Evolutionary conservation across 306 rosid genomes (phyloP).

Genomic region (Hylodesmum podocarpum): DNA sequence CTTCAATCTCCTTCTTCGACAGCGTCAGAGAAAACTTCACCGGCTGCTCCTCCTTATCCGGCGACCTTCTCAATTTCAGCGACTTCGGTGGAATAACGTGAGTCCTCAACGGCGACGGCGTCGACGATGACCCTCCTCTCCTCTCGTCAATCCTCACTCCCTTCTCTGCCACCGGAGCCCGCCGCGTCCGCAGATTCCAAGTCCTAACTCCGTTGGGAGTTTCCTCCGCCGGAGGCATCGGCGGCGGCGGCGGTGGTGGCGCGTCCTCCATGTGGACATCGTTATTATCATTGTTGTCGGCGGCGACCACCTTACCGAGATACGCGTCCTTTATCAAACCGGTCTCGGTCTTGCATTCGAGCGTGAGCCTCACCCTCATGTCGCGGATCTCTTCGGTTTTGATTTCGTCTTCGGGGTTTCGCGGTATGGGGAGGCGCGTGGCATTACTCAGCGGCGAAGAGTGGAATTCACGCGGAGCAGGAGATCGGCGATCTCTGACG

Average conservation of each 20-base stretch:
- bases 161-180: constrained; percentile 54
- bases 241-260: background rate
- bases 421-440: constrained; percentile 22
- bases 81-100: constrained; percentile 48
- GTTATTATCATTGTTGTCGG: too few relatives aligned
- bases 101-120: constrained; percentile 54
- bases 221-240: background rate
- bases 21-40: constrained; percentile 55
- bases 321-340: constrained; percentile 66
- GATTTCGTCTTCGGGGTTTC: constrained; percentile 42
- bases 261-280: background rate
- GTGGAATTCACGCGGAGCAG: constrained; percentile 17
- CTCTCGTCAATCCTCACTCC: constrained; percentile 59
- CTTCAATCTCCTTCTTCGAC: constrained; percentile 76
- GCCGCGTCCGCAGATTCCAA: constrained; percentile 78
- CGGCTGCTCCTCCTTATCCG: constrained; percentile 50
- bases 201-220: constrained; percentile 39
- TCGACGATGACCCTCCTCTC: constrained; percentile 14
- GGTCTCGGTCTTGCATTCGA: constrained; percentile 78
- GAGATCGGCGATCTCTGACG: constrained; percentile 55
- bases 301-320: constrained; percentile 46
- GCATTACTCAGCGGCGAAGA: constrained; percentile 29
- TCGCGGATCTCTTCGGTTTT: constrained; percentile 68
- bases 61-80: constrained; percentile 41
- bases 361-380: constrained; percentile 74